Conservation (phyloP, 306 rosid species). For the Gleditsia sinensis region DNA sequence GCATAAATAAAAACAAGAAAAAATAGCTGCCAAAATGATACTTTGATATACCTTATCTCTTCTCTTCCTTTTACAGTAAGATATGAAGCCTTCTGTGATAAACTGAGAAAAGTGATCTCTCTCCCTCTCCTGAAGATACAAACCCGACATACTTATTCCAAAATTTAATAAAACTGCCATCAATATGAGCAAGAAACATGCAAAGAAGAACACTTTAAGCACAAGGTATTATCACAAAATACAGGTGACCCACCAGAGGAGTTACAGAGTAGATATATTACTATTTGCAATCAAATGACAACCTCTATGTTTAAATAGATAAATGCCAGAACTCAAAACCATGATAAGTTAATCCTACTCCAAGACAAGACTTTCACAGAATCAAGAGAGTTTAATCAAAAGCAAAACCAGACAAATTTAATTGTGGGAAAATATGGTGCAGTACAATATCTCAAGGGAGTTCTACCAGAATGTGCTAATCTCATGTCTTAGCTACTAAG, state of each 20-base stretch:
- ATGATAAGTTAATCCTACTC: not conserved
- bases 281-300: not conserved
- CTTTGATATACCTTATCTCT: slow-evolving; percentile 81
- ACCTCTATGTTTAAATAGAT: not conserved
- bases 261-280: not conserved
- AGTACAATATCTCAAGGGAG: not conserved
- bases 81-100: slow-evolving; percentile 88
- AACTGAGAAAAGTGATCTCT: slow-evolving; percentile 94
- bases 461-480: slow-evolving; percentile 11
- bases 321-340: not conserved
- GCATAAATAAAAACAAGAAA: not conserved
- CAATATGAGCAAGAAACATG: slow-evolving; percentile 6
- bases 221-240: not conserved
- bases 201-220: slow-evolving; percentile 22
- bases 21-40: slow-evolving; percentile 17
- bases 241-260: not conserved
- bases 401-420: not conserved
- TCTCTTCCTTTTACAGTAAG: slow-evolving; percentile 98
- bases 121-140: slow-evolving; percentile 75
- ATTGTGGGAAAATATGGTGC: not conserved
- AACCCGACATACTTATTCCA: not conserved
- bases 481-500: not conserved
- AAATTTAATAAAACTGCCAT: slow-evolving; percentile 5
- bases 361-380: slow-evolving; percentile 2
- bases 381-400: slow-evolving; percentile 1